Conservation (phyloP, 2,329 filamentous ascomycete species). For the Aspergillus alliaceus region DNA sequence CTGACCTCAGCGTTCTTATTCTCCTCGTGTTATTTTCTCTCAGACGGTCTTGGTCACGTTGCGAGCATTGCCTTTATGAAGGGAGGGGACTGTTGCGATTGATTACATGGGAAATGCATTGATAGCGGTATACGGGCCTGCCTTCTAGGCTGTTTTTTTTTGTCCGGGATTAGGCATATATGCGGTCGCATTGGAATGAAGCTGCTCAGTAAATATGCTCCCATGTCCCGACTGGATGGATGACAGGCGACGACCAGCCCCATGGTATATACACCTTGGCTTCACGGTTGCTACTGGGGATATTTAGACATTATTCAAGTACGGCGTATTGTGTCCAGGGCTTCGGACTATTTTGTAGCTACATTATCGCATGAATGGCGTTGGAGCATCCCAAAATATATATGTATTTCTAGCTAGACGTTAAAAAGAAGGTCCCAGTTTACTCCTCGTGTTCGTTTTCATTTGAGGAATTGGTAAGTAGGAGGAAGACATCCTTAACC, state of each 20-base stretch:
- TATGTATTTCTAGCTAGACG: neutral
- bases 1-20: neutral
- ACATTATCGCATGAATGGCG: slow-evolving; percentile 9
- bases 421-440: neutral
- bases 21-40: slow-evolving; percentile 9
- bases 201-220: slow-evolving; percentile 8
- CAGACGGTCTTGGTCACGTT: slow-evolving; percentile 4
- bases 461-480: neutral
- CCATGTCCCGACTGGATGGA: neutral
- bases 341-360: slow-evolving; percentile 8
- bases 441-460: neutral
- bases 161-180: slow-evolving; percentile 12
- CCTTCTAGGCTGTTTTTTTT: slow-evolving; percentile 1
- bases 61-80: slow-evolving; percentile 25
- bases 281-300: slow-evolving; percentile 2
- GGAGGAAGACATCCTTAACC: no score
- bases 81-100: slow-evolving; percentile 19
- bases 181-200: slow-evolving; percentile 5
- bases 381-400: neutral
- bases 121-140: slow-evolving; percentile 20
- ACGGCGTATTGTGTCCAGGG: slow-evolving; percentile 6
- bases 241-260: neutral
- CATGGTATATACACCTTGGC: neutral
- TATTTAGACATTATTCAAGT: slow-evolving; percentile 12
- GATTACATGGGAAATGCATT: slow-evolving; percentile 31